A percentile compares a stretch with the other conserved stretches of the same genome.
Conservation (phyloP, 164 flowering plant species). For the Santalum album region DNA sequence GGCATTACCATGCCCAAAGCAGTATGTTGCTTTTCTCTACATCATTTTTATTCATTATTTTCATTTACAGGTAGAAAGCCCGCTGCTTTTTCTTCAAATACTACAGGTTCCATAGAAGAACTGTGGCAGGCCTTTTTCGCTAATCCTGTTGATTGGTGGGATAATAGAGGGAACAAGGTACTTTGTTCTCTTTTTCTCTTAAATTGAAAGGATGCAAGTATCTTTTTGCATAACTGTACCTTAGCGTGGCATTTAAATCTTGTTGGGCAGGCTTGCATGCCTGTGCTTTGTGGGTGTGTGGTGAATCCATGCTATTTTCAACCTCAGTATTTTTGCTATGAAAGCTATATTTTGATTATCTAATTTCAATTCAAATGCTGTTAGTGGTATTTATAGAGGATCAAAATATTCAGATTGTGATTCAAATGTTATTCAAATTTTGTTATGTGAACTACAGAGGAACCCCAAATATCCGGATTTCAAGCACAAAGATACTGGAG, state of each 20-base stretch:
- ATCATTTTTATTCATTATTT: not conserved
- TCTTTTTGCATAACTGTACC: not conserved
- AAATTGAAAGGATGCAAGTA: not conserved
- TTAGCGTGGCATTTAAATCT: not conserved
- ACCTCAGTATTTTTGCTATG: not conserved
- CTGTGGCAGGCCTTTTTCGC: constrained; percentile 96
- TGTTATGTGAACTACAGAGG: constrained; percentile 35
- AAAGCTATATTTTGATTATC: not conserved
- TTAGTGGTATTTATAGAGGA: not conserved
- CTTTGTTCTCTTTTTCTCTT: not conserved
- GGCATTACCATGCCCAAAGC: not conserved
- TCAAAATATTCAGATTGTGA: not conserved
- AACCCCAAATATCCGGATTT: constrained; percentile 84
- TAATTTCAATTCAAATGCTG: not conserved
- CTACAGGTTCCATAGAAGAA: constrained; percentile 38
- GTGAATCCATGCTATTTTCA: too few relatives aligned
- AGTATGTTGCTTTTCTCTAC: not conserved
- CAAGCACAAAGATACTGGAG: constrained; percentile 95
- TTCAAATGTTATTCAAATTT: not conserved
- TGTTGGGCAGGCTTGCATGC: not conserved
- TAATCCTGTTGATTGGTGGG: constrained; percentile 95
- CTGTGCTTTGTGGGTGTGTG: not conserved
- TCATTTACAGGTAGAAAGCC: constrained; percentile 32
- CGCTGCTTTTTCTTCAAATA: constrained; percentile 21
- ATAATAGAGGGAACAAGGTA: constrained; percentile 87